Base-by-base conservation (phyloP, 371 early-diverging fungal genomes). In the Coemansia sp. region DNA sequence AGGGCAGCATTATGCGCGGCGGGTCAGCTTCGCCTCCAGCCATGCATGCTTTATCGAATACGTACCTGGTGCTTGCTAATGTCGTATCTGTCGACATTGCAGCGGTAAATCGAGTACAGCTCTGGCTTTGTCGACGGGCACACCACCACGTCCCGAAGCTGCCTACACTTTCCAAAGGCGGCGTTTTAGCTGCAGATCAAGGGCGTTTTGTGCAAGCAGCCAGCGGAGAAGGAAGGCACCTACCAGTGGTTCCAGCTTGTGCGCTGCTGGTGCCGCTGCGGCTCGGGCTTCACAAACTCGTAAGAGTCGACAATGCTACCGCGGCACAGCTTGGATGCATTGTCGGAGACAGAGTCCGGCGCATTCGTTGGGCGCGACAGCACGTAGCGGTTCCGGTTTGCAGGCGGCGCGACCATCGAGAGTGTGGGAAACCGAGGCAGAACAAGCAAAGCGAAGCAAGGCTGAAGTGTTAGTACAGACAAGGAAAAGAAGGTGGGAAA, bases 81-180 rank as follows among this genome's bases (percentile, higher is more conserved):
- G 63, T 85, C 81, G 65, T 84, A 85, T 41, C 61, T 76, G 47
- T 72, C 68, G 26, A 86, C 85, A 54, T 83, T 82, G 72, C 85
- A 85, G 60, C 84, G 81, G 63, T 85, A 82, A 14, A 88, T 85
- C 57, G 81, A 83, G 30, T 82, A 68, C 38, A 87, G 78, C 75
- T 85, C 84, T n/a, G 71, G 66, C 41, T 74, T 76, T 31, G 65
- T 61, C 7, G 72, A 72, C 0, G 89, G 88, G 50, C 90, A 87
- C 0, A 81, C 61, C 7, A 89, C 79, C 68, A 91, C 84, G 68
- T 93, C 92, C 35, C 90, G 79, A 53, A 93, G 80, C 78, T 93
- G 93, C 92, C 92, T 90, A 77, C 71, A 80, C 10, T 3, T 36
- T 47, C 7, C 20, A 54, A 20, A 20, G 45, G 16, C 4, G 16